Percentiles rank a stretch among this genome's conserved stretches.
Conservation (phyloP, 177 flowering plant genomes). For the Vitis hybrid region DNA sequence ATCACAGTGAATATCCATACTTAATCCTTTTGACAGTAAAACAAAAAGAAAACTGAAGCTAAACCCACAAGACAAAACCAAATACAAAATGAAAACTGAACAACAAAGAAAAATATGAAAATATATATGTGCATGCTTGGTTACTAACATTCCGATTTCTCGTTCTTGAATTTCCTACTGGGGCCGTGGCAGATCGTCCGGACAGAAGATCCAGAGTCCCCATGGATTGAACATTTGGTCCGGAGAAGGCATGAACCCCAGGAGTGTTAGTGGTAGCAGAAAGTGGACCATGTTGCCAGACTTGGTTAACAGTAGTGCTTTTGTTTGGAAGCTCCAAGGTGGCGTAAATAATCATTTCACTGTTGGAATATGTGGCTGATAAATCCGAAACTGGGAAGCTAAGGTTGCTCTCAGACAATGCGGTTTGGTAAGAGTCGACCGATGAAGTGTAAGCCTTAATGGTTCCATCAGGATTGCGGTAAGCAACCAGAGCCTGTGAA, state of each 20-base stretch:
- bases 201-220: constrained; percentile 37
- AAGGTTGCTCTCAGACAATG: constrained; percentile 30
- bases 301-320: constrained; percentile 45
- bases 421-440: constrained; percentile 13
- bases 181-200: constrained; percentile 13
- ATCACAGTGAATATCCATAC: neutral
- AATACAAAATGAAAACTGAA: neutral
- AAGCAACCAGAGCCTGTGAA: constrained; percentile 62
- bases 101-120: neutral
- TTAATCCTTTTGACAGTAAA: too few relatives aligned
- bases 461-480: constrained; percentile 23
- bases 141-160: constrained; percentile 36
- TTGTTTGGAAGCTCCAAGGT: constrained; percentile 31
- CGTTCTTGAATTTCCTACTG: constrained; percentile 17
- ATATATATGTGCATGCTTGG: neutral
- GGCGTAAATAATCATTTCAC: constrained; percentile 42
- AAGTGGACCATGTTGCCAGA: constrained; percentile 76
- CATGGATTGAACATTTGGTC: constrained; percentile 26
- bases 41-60: neutral
- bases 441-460: constrained; percentile 42
- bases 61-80: neutral
- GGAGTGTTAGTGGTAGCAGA: constrained; percentile 18
- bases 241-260: constrained; percentile 8
- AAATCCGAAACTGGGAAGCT: constrained; percentile 41
- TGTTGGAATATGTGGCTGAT: constrained; percentile 17